Evolutionary conservation across 2,329 filamentous ascomycete genomes (phyloP), one percentile per base, ranked within the genome.

Genomic region (Penicillium sp.): DNA sequence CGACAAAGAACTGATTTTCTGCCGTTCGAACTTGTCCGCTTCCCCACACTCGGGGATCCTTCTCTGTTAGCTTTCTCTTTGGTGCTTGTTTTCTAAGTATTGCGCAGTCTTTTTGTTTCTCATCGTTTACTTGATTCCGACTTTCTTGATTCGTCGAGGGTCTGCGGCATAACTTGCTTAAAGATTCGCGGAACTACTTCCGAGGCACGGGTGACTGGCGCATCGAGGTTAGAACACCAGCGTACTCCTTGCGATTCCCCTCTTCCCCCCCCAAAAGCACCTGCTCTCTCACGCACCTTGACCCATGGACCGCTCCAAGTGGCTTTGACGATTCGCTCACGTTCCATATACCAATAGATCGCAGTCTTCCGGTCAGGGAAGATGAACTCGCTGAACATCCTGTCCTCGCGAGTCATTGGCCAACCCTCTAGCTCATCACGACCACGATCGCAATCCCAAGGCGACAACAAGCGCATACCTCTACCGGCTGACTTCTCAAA

Each of bases 361-460:
- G 56, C 66, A 67, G 70, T 65, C 66, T 63, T 70, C 74, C 72
- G 70, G 81, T 63, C 67, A 70, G 75, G 76, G 80, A 89, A 83
- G 78, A 97, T 97, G 93, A 97, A 97, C 86, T 96, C 92, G 68
- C 82, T 96, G 80, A 96, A 94, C 79, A 90, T 96, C 74, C 85
- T 97, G 74, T 94, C 91, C 69, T 86, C 90, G 73, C 88, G 89
- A 78, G 89, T 92, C 72, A 83, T 86, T 70, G 83, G 83, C 69
- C 80, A 79, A 70, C 81, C 82, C 60, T 78, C 82, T 61, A 75
- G 76, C 56, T 72, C 81, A 54, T 69, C 75, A 54, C 80, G 81
- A 60, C 80, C 81, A 57, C 80, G 82, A 64, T 80, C 81, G 58
- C 75, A 75, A 58, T 83, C 81, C 38, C 77, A 82, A 63, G 77